These are phyloP conservation scores for Xylaria sp. DNA, from an alignment of 2,329 filamentous ascomycete species.

Conservation along the genomic window DNA sequence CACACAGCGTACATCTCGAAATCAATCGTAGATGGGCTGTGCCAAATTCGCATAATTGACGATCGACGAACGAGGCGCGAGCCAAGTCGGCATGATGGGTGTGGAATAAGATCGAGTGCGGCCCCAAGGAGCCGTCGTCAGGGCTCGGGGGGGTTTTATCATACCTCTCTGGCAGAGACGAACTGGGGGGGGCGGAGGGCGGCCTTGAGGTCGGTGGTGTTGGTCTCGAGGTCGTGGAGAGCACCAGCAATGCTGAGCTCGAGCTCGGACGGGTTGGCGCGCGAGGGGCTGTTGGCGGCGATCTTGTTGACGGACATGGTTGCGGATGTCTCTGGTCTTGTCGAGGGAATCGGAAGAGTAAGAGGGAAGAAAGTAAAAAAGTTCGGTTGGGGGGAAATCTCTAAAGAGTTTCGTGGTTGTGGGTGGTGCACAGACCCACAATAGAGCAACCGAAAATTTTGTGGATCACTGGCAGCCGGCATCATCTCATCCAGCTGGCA, in stretches of 20 bases:
- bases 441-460: conserved; percentile 14
- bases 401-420: conserved; percentile 21
- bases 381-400: conserved; percentile 10
- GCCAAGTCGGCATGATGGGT: conserved; percentile 7
- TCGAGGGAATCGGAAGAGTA: conserved; percentile 15
- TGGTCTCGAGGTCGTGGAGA: conserved; percentile 98
- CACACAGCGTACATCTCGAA: conserved; percentile 18
- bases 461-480: neutral
- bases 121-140: conserved; percentile 20
- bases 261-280: conserved; percentile 93
- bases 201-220: conserved; percentile 96
- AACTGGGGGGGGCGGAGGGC: conserved; percentile 97
- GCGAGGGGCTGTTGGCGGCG: conserved; percentile 91
- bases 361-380: conserved; percentile 10
- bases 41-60: conserved; percentile 22
- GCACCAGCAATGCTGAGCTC: conserved; percentile 95
- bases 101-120: conserved; percentile 29
- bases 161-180: conserved; percentile 95
- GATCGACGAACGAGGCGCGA: conserved; percentile 10
- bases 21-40: conserved; percentile 21
- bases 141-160: conserved; percentile 47
- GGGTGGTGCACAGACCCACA: conserved; percentile 21
- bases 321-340: conserved; percentile 23
- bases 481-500: neutral
- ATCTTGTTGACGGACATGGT: conserved; percentile 67